Conservation (phyloP, 192 early-diverging fungal species). For the Backusella tuberculispora region DNA sequence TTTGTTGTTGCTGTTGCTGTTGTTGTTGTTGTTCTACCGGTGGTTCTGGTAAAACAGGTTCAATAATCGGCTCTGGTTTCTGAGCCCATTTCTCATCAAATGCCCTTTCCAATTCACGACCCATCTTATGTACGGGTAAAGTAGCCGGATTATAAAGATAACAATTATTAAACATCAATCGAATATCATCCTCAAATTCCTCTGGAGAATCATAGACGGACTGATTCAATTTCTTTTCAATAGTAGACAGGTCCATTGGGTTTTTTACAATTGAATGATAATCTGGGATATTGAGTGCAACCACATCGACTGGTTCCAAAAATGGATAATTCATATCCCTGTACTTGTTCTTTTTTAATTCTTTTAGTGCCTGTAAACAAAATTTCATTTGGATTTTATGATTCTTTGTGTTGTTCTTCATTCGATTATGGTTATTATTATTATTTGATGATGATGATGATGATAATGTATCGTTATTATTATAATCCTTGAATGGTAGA, state of each 20-base stretch:
- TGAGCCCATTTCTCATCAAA: constrained; percentile 76
- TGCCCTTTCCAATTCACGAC: constrained; percentile 66
- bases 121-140: constrained; percentile 69
- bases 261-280: constrained; percentile 74
- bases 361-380: constrained; percentile 60
- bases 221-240: constrained; percentile 64
- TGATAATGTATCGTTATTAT: too few relatives aligned
- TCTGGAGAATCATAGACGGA: constrained; percentile 60
- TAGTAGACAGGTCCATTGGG: constrained; percentile 86
- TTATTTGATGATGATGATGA: neutral
- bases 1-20: neutral
- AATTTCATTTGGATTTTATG: constrained; percentile 58
- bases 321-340: constrained; percentile 67
- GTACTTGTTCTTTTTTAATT: constrained; percentile 69
- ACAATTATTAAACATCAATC: constrained; percentile 84
- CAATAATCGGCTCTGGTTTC: constrained; percentile 19
- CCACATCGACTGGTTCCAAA: constrained; percentile 72
- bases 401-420: neutral
- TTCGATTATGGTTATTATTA: neutral
- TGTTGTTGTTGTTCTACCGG: neutral
- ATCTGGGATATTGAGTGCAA: constrained; percentile 75
- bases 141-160: constrained; percentile 74
- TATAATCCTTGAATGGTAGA: constrained; percentile 52
- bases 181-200: constrained; percentile 72
- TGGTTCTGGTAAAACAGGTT: neutral